Evolutionary conservation across 2,329 filamentous ascomycete species (phyloP), one percentile per base, ranked within the genome.

Genomic region (Penicillium glabrum): DNA sequence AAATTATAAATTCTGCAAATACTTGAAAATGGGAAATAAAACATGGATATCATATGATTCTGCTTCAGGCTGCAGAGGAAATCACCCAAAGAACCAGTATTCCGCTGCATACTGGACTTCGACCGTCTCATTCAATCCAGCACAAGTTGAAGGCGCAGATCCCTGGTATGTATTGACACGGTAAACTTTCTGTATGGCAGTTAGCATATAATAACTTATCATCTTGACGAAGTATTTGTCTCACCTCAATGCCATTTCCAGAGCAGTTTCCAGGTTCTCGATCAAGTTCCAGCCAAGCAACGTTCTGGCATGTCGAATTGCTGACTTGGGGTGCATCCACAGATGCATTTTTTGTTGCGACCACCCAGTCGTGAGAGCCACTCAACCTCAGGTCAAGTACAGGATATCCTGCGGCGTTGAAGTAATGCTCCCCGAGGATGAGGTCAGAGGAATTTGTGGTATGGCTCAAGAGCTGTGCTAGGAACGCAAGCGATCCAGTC

Each of bases 31-130:
- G n/a, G 35, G 8, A n/a, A 39, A 39, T 39, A 23, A 23, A 14
- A 23, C 39, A 41, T 23, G 39, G 19, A 23, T 41, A 23, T 41
- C 39, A 23, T 41, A 41, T 13, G 23, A 41, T 6, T 41, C 10
- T 13, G 10, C 19, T 11, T 41, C 11, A 41, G 3, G 2, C 23
- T 41, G n/a, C n/a, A 41, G 19, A 3, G 10, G 14, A 1, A 6
- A 39, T 71, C 55, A 72, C 19, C 68, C 74, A 57, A 74, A 79
- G 24, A 78, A 75, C 75, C 74, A 78, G 57, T 78, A 78, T 61
- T 77, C 71, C 6, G 76, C 75, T 6, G 72, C 67, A 66, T 79
- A 79, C 21, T 73, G 66, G 23, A 76, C 67, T 50, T 70, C 57
- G 31, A 77, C 64, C 0, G 64, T 70, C 5, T 63, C 57, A 8